These are phyloP conservation scores for Tolypocladium nubicola DNA, from an alignment of 2,329 filamentous ascomycete genomes.

Conservation along the genomic window DNA sequence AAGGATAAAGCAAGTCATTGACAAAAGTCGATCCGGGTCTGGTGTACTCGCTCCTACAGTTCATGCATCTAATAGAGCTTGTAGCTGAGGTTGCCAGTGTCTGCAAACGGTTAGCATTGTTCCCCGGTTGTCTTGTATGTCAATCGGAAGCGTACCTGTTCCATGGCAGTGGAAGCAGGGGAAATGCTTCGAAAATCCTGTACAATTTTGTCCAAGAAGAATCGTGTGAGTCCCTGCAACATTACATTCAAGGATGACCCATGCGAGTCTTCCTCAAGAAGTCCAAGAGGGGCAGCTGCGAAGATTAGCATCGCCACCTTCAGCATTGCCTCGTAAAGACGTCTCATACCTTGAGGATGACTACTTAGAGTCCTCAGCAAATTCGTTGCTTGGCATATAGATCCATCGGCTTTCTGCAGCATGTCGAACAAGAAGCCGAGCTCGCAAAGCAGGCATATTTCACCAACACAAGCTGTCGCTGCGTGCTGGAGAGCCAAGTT, in stretches of 20 bases:
- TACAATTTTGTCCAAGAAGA: conserved; percentile 71
- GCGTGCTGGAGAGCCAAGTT: conserved; percentile 86
- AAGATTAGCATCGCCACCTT: not conserved
- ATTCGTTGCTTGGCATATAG: conserved; percentile 94
- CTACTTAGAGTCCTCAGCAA: conserved; percentile 81
- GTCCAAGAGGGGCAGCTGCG: conserved; percentile 58
- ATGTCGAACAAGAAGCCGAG: conserved; percentile 95
- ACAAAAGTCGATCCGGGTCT: conserved; percentile 69
- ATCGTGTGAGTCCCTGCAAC: conserved; percentile 77
- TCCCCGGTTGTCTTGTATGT: conserved; percentile 7
- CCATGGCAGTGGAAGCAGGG: conserved; percentile 53
- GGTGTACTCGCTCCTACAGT: conserved; percentile 78
- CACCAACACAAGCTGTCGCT: conserved; percentile 71
- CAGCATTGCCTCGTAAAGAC: not conserved
- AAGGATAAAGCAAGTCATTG: conserved; percentile 77
- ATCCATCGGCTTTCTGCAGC: conserved; percentile 88
- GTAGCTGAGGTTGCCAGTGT: conserved; percentile 60
- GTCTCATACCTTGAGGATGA: conserved; percentile 55
- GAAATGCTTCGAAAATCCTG: conserved; percentile 64
- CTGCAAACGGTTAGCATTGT: conserved; percentile 6
- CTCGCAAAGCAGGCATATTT: conserved; percentile 84
- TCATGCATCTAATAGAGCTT: conserved; percentile 70
- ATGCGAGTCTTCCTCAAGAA: conserved; percentile 75
- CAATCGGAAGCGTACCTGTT: conserved; percentile 41
- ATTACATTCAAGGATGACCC: conserved; percentile 66